phyloP scores from a whole-genome alignment of 2,329 filamentous ascomycete genomes.

The Colletotrichum sp. region DNA sequence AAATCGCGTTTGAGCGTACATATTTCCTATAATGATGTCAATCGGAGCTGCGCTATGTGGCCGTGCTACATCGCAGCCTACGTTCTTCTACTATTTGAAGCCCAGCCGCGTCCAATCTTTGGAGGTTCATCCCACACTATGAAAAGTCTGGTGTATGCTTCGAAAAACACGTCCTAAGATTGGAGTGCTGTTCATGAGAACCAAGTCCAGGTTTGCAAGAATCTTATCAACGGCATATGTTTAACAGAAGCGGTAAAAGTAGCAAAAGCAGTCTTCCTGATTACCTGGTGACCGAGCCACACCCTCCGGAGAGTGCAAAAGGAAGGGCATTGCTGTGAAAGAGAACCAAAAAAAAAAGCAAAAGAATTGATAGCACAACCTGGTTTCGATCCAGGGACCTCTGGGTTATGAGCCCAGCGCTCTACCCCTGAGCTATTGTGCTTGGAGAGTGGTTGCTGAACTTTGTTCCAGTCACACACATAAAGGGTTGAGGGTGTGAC shows the following conservation, averaged over 20 bases:
- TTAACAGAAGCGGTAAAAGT: neutral
- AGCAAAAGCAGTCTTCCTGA: neutral
- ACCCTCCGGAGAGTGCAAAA: neutral
- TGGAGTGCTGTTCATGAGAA: neutral
- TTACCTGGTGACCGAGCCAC: neutral
- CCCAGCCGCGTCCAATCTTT: neutral
- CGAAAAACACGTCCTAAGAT: neutral
- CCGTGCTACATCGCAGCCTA: neutral
- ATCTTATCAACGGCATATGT: neutral
- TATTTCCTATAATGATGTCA: neutral
- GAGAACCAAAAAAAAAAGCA: neutral
- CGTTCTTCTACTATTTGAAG: neutral
- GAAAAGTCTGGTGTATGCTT: neutral
- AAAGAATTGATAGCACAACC: conserved; percentile 1
- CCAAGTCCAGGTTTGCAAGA: neutral
- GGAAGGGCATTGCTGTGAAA: neutral
- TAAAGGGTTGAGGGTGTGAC: neutral
- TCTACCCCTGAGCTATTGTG: conserved; percentile 23
- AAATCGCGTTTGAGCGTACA: neutral
- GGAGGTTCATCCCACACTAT: neutral
- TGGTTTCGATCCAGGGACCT: conserved; percentile 23
- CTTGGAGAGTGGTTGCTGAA: neutral
- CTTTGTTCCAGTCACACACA: accelerated
- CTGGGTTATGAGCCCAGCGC: conserved; percentile 23
- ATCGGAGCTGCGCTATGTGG: accelerated